Conservation (phyloP, 805 yeast genomes). For the Saturnispora dispora region DNA sequence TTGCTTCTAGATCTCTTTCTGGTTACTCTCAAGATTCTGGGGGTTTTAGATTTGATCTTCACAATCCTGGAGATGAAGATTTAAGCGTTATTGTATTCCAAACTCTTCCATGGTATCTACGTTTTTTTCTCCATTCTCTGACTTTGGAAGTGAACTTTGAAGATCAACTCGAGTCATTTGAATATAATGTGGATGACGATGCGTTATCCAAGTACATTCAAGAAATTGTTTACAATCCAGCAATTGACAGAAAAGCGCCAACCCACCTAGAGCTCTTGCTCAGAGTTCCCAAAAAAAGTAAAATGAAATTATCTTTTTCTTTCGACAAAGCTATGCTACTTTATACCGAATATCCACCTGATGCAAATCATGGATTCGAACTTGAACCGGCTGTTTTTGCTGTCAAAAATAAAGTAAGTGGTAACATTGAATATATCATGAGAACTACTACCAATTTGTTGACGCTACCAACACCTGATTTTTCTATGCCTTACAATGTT, state of each 20-base stretch:
- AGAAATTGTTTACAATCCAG: conserved; percentile 59
- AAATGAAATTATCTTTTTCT: conserved; percentile 56
- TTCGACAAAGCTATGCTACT: conserved; percentile 82
- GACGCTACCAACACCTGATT: conserved; percentile 92
- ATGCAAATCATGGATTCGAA: conserved; percentile 96
- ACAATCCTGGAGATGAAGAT: conserved; percentile 48
- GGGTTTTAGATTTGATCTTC: conserved; percentile 70
- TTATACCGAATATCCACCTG: conserved; percentile 96
- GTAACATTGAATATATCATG: conserved; percentile 34
- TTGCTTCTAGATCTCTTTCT: conserved; percentile 76
- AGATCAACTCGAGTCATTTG: conserved; percentile 4
- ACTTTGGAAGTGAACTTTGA: conserved; percentile 26
- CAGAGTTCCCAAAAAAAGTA: conserved; percentile 52
- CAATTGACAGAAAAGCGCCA: conserved; percentile 72
- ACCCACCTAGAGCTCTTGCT: conserved; percentile 69
- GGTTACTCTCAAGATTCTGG: conserved; percentile 91
- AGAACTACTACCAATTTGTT: conserved; percentile 84
- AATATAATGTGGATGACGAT: conserved; percentile 18
- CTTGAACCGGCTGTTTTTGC: conserved; percentile 83
- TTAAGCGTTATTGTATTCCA: conserved; percentile 61
- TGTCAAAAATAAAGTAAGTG: conserved; percentile 29
- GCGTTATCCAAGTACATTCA: conserved; percentile 33
- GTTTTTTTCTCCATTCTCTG: conserved; percentile 69
- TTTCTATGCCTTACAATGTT: conserved; percentile 97
- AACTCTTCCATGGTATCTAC: conserved; percentile 87